A percentile compares a stretch with the other conserved stretches of the same genome.
phyloP scores from a whole-genome alignment of 1,139 yeast genomes.

The Scheffersomyces titani region DNA sequence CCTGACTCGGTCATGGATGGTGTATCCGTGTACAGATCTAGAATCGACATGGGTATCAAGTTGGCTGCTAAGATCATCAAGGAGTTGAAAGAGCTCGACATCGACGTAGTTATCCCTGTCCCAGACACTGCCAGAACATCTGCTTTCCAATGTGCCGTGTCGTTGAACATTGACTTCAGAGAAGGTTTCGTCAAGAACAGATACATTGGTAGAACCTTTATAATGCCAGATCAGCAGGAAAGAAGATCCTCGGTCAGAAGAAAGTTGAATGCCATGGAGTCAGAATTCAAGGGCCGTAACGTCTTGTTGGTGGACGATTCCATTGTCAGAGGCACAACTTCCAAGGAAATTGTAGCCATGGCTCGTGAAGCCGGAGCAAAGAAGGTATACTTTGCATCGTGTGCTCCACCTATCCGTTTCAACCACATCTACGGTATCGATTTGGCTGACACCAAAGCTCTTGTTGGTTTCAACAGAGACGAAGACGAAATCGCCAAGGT shows the following conservation, averaged over 20 bases:
- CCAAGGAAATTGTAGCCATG: slow-evolving; percentile 94
- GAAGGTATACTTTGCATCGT: slow-evolving; percentile 90
- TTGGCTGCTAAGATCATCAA: slow-evolving; percentile 71
- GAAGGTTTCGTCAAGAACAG: slow-evolving; percentile 97
- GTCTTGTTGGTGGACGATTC: slow-evolving; percentile 97
- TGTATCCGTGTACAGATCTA: slow-evolving; percentile 86
- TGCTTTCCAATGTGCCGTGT: slow-evolving; percentile 89
- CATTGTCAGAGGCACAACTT: slow-evolving; percentile 96
- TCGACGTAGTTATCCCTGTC: slow-evolving; percentile 96
- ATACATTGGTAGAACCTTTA: slow-evolving; percentile 95
- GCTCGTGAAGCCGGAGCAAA: slow-evolving; percentile 97
- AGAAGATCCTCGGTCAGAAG: slow-evolving; percentile 93
- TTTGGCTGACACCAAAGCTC: slow-evolving; percentile 90
- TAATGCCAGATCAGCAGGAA: slow-evolving; percentile 97
- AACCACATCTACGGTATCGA: slow-evolving; percentile 98
- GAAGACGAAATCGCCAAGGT: slow-evolving; percentile 73
- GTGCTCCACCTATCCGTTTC: slow-evolving; percentile 95
- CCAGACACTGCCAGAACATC: slow-evolving; percentile 97
- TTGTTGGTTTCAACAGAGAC: slow-evolving; percentile 80
- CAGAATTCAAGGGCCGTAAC: slow-evolving; percentile 81
- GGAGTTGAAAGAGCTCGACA: slow-evolving; percentile 54
- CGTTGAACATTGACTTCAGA: slow-evolving; percentile 79
- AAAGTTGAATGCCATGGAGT: slow-evolving; percentile 93
- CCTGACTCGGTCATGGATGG: slow-evolving; percentile 97
- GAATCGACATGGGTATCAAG: slow-evolving; percentile 92